Evolutionary conservation across 1,139 yeast genomes (phyloP), one percentile per base, ranked within the genome.

Genomic region (Maudiozyma humilis): DNA sequence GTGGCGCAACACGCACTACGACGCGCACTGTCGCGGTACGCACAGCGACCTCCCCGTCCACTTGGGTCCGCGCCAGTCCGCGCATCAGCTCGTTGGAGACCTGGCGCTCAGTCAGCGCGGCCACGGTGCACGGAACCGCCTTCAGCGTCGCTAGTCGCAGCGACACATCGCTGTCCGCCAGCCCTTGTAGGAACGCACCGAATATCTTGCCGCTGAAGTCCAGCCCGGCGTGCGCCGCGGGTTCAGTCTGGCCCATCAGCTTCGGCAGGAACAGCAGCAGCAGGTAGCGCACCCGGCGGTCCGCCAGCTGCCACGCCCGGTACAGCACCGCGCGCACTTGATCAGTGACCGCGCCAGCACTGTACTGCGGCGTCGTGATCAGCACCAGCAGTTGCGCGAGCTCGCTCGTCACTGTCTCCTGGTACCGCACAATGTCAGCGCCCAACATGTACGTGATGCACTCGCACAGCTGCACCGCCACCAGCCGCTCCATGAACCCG

Each of bases 31-130:
- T 89, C 63, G 87, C 85, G 5, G 91, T 87, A 53, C 98, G 69
- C 16, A 91, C 85, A 19, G 86, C 85, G 1, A 93, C 82, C 46
- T 81, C 82, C 2, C 80, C 77, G 59, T 91, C 98, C 62, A 76
- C 81, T 62, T 89, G 97, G 1, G 95, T 78, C 58, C 84, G 86
- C 1, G 97, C 97, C 47, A 91, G 67, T 41, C 79, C 74, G 52
- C 94, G 75, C 43, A 91, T 68, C 33, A 91, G 66, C 46, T 91
- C 97, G 55, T 88, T 89, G 58, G 91, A 91, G 41, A 89, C 71
- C 59, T 86, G 95, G 44, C 95, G 76, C 33, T 81, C 87, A 0
- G 86, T 72, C 3, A 91, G 71, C 53, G 79, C 79, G 25, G 80
- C 79, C 2, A 82, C 77, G 30, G 91, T 66, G 4, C 69, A 65